Conservation (phyloP, 176 grass and related monocot genomes). For the Puya raimondii region DNA sequence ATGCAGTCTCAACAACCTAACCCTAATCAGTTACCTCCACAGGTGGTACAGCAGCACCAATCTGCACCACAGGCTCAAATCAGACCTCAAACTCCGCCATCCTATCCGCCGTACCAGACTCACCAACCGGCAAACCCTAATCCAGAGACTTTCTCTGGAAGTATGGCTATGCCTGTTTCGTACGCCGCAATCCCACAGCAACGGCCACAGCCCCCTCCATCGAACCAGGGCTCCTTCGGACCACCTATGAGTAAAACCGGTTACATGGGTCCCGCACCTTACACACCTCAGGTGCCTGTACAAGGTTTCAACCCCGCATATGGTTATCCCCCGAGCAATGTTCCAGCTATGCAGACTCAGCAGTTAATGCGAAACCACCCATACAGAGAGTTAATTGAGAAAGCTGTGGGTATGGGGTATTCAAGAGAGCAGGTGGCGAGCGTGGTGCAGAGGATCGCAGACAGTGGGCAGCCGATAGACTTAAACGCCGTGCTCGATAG, state of each 20-base stretch:
- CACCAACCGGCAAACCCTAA: constrained; percentile 49
- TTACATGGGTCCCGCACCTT: constrained; percentile 36
- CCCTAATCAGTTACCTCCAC: constrained; percentile 42
- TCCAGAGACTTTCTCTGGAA: constrained; percentile 34
- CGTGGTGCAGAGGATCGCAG: constrained; percentile 35
- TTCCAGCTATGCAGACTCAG: constrained; percentile 35
- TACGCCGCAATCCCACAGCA: constrained; percentile 55
- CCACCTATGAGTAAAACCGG: constrained; percentile 42
- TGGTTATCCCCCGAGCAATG: constrained; percentile 27
- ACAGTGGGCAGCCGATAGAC: constrained; percentile 55
- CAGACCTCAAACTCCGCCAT: constrained; percentile 40
- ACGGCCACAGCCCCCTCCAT: constrained; percentile 23
- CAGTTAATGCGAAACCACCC: constrained; percentile 46
- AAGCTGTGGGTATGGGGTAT: constrained; percentile 70
- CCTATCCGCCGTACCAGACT: constrained; percentile 62
- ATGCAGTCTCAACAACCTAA: constrained; percentile 45
- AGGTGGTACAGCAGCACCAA: constrained; percentile 34
- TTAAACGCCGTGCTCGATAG: constrained; percentile 60
- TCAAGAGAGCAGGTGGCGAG: constrained; percentile 44
- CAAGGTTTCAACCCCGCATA: constrained; percentile 38
- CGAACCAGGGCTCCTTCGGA: constrained; percentile 34
- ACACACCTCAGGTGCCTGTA: constrained; percentile 35
- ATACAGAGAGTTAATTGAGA: constrained; percentile 52
- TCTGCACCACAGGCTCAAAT: constrained; percentile 31
- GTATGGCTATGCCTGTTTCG: constrained; percentile 45